Conservation (phyloP, 371 early-diverging fungal genomes). For the Capniomyces stellatus region DNA sequence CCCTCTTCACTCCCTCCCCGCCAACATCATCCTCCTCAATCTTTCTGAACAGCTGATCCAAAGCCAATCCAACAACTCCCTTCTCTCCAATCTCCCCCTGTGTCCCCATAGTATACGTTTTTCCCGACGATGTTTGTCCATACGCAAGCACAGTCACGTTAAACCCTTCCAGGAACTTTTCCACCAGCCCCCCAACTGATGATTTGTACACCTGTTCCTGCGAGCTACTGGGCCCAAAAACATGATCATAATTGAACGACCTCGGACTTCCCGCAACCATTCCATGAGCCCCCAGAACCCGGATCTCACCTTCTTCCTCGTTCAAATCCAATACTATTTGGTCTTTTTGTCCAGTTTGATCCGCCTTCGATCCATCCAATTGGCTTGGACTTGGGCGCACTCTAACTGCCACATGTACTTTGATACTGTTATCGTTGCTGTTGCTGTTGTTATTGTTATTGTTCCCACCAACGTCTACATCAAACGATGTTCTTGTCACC, state of each 20-base stretch:
- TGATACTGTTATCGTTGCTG: not conserved
- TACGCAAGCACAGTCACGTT: constrained; percentile 96
- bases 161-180: constrained; percentile 81
- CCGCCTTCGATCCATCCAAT: not conserved
- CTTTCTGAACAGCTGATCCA: constrained; percentile 4
- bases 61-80: constrained; percentile 2
- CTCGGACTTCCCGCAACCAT: constrained; percentile 7
- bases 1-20: constrained; percentile 14
- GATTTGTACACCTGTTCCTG: constrained; percentile 60
- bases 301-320: not conserved
- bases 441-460: not conserved
- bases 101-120: constrained; percentile 98
- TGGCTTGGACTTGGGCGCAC: not conserved
- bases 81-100: not conserved
- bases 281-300: not conserved
- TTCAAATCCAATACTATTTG: not conserved
- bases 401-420: constrained; percentile 2
- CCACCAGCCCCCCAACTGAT: constrained; percentile 49
- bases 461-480: too few species aligned
- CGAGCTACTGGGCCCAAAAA: constrained; percentile 46
- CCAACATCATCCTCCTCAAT: constrained; percentile 12
- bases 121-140: constrained; percentile 93
- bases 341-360: not conserved
- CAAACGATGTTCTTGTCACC: too few species aligned
- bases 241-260: constrained; percentile 67